A percentile compares a stretch with the other conserved stretches of the same genome.
Conservation (phyloP, 306 rosid genomes). For the Clitoria ternatea region DNA sequence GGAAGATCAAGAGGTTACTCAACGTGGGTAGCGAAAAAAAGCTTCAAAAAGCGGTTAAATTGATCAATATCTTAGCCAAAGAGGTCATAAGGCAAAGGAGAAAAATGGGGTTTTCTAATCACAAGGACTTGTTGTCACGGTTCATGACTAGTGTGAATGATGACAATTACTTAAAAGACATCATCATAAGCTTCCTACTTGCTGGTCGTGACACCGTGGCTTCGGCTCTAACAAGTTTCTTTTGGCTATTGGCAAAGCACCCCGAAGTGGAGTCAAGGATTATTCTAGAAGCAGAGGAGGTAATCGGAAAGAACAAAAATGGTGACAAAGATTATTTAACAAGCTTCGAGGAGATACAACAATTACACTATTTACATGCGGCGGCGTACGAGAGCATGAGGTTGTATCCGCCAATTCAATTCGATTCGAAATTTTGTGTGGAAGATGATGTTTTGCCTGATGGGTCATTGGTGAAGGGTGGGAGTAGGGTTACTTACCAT, state of each 20-base stretch:
- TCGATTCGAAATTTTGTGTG: constrained; percentile 68
- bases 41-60: constrained; percentile 35
- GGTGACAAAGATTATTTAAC: background rate
- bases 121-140: constrained; percentile 63
- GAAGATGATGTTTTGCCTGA: constrained; percentile 68
- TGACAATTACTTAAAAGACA: constrained; percentile 65
- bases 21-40: constrained; percentile 61
- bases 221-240: constrained; percentile 73
- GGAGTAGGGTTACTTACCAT: constrained; percentile 87
- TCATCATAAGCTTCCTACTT: constrained; percentile 64
- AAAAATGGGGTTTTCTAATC: constrained; percentile 33
- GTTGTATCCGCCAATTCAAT: constrained; percentile 73
- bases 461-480: constrained; percentile 57
- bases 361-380: constrained; percentile 61
- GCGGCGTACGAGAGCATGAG: constrained; percentile 75
- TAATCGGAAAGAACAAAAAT: constrained; percentile 36
- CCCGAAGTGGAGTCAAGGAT: constrained; percentile 38
- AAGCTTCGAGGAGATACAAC: constrained; percentile 39
- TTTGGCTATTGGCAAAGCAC: constrained; percentile 58
- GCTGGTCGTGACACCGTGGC: constrained; percentile 92
- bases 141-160: constrained; percentile 60
- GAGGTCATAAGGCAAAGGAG: constrained; percentile 59
- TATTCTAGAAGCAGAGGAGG: constrained; percentile 47
- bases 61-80: constrained; percentile 49
- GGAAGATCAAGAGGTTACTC: constrained; percentile 68